These are phyloP conservation scores for Termitomyces sp. DNA, from an alignment of 1,284 basidiomycete genomes.

Conservation along the genomic window DNA sequence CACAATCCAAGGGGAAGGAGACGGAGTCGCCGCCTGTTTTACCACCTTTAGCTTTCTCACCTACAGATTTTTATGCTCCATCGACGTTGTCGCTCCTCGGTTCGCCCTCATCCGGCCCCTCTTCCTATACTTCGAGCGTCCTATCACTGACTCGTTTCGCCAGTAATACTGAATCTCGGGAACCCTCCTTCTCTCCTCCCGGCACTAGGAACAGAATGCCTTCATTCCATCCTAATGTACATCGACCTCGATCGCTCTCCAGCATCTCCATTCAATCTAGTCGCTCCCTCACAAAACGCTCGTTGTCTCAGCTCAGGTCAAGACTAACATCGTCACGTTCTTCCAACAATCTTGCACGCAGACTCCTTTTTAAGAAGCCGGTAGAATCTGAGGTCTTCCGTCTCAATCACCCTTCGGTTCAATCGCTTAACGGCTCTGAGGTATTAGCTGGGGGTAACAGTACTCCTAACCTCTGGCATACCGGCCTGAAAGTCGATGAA, in stretches of 20 bases:
- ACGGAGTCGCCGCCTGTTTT: constrained; percentile 55
- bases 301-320: constrained; percentile 42
- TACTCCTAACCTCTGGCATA: constrained; percentile 9
- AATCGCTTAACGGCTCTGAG: neutral
- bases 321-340: constrained; percentile 39
- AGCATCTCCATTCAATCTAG: constrained; percentile 43
- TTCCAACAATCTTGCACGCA: constrained; percentile 50
- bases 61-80: constrained; percentile 41
- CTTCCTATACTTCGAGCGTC: constrained; percentile 52
- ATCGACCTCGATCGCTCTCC: constrained; percentile 54
- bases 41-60: constrained; percentile 57
- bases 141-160: constrained; percentile 12
- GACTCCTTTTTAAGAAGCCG: constrained; percentile 45
- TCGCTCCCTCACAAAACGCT: constrained; percentile 37
- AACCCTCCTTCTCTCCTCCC: neutral
- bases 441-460: neutral
- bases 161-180: constrained; percentile 3
- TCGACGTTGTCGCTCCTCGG: constrained; percentile 31
- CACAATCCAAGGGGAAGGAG: constrained; percentile 49
- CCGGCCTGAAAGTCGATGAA: constrained; percentile 18
- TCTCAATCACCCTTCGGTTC: neutral
- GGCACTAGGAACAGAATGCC: constrained; percentile 4
- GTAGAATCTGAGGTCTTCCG: constrained; percentile 14
- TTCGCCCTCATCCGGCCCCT: constrained; percentile 42
- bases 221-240: constrained; percentile 24